These are phyloP conservation scores for Fusarium algeriense DNA, from an alignment of 2,329 filamentous ascomycete genomes.

Conservation along the genomic window DNA sequence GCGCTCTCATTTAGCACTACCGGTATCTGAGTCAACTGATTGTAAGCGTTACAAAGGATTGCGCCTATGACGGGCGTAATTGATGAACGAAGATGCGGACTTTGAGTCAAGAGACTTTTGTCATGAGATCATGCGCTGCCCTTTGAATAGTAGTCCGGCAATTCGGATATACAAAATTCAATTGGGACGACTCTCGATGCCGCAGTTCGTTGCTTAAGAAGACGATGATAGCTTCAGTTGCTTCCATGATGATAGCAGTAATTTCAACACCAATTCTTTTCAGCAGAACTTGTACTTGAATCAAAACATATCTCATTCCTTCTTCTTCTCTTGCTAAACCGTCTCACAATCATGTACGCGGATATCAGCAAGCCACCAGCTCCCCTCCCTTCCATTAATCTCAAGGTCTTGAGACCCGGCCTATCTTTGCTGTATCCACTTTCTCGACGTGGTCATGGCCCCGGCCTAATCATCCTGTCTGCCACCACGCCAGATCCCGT, in stretches of 20 bases:
- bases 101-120: background rate
- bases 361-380: slow-evolving; percentile 44
- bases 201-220: background rate
- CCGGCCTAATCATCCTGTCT: slow-evolving; percentile 52
- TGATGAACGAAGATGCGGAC: background rate
- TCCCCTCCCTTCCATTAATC: slow-evolving; percentile 38
- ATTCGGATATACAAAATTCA: background rate
- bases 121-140: background rate
- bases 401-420: slow-evolving; percentile 28
- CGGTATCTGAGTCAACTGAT: background rate
- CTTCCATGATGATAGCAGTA: background rate
- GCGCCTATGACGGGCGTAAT: background rate
- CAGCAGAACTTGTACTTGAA: fast-evolving
- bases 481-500: slow-evolving; percentile 36
- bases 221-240: background rate
- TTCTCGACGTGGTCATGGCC: slow-evolving; percentile 54
- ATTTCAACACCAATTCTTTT: background rate
- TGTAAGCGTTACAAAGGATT: background rate
- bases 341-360: slow-evolving; percentile 33
- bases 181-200: background rate
- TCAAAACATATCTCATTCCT: background rate
- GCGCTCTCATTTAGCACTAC: background rate
- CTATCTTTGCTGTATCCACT: slow-evolving; percentile 51
- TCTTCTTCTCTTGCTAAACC: background rate
- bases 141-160: background rate